These are phyloP conservation scores for Penicillium coffeae DNA, from an alignment of 495 filamentous ascomycete genomes.

Conservation along the genomic window DNA sequence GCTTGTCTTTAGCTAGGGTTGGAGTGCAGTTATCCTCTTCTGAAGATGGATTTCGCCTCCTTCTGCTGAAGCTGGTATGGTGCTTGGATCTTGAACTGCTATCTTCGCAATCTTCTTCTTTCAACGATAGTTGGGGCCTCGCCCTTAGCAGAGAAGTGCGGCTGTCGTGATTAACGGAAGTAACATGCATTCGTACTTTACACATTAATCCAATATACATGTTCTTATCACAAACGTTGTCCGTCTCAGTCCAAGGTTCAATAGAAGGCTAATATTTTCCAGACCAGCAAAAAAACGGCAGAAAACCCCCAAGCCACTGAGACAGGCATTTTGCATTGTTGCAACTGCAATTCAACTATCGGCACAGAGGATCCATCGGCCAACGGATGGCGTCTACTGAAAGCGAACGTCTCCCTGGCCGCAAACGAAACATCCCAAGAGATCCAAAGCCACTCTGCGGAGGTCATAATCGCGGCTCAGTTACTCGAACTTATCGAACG, in stretches of 20 bases:
- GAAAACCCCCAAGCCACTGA: conserved; percentile 1
- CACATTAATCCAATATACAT: too few relatives aligned
- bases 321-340: conserved; percentile 32
- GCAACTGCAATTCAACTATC: conserved; percentile 36
- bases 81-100: too few relatives aligned
- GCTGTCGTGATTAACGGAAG: conserved; percentile 49
- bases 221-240: neutral
- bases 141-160: conserved; percentile 49
- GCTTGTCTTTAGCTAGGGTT: conserved; percentile 10
- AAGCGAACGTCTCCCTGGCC: conserved; percentile 43
- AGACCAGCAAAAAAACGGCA: conserved; percentile 5
- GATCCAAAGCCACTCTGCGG: conserved; percentile 36
- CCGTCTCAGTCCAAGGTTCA: neutral
- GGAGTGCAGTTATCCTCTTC: conserved; percentile 34
- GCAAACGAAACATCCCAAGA: neutral
- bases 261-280: conserved; percentile 14
- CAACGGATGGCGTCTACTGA: conserved; percentile 47
- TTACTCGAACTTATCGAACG: conserved; percentile 47
- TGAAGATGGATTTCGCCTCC: conserved; percentile 40
- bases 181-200: conserved; percentile 47
- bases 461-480: conserved; percentile 51
- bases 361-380: conserved; percentile 41
- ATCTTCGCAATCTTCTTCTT: conserved; percentile 23
- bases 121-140: conserved; percentile 32
- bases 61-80: conserved; percentile 9